Base-by-base conservation (phyloP, 306 rosid species). In the Cicer arietinum region DNA sequence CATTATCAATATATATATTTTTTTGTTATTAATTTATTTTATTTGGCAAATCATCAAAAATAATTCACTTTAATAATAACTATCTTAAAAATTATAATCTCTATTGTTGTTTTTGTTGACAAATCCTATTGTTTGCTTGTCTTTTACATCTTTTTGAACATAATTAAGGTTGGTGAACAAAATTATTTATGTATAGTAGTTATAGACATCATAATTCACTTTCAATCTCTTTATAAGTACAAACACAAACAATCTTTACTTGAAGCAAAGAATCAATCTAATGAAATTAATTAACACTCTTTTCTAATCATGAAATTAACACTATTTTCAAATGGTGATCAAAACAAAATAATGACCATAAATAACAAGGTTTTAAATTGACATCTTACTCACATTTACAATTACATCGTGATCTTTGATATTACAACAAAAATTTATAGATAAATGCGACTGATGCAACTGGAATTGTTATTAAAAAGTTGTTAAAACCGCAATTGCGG, bases 91-190 rank as follows among this genome's bases (percentile, higher is more conserved):
- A 6, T 42, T 42, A 30, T 30, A 30, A 30, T 30, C 35, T 30
- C 35, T 42, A 1, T 42, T 42, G 45, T 7, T 42, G 9, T 42
- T 42, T 42, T 42, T 42, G 45, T 42, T 1, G 45, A 7, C 20
- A 50, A 18, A 54, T 54, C 12, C 2, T 17, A 18, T 18, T 54
- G 35, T 17, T 18, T 8, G 60, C 60, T 42, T 50, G 68, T 65
- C 50, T 40, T 63, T 62, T 54, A 37, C 63, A 67, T 39, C 71
- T 35, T 57, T 74, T 51, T 18, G 45, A 80, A 13, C 48, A 60
- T 74, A 22, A 39, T 41, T 39, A 59, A 74, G 76, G 66, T 74
- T 73, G 83, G 83, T 66, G 63, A 79, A 65, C 68, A 76, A 73
- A 73, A 71, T 71, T 73, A 67, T 77, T 39, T 41, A 42, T 16